A percentile compares a stretch with the other conserved stretches of the same genome.
phyloP scores from a whole-genome alignment of 1,139 yeast genomes.

The Blastobotrys ciferrii region DNA sequence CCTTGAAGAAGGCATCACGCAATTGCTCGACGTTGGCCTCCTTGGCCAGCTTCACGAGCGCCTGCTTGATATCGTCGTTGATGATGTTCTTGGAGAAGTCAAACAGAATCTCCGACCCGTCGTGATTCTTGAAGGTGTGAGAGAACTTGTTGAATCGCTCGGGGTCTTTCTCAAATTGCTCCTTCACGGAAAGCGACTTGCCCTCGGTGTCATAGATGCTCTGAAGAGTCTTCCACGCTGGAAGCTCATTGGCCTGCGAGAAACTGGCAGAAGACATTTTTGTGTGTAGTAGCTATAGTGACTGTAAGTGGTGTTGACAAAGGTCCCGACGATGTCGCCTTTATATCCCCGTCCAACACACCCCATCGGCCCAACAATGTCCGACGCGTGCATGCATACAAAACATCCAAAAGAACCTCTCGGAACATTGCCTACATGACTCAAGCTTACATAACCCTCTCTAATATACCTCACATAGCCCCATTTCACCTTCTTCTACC shows the following conservation, averaged over 20 bases:
- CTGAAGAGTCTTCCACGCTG: conserved; percentile 83
- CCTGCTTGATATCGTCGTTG: conserved; percentile 71
- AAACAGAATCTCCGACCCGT: conserved; percentile 82
- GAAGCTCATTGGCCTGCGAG: conserved; percentile 68
- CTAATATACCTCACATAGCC: no score
- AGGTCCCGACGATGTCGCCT: background rate
- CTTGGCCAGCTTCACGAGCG: conserved; percentile 75
- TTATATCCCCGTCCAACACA: background rate
- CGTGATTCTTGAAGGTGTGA: conserved; percentile 75
- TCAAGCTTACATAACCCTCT: no score
- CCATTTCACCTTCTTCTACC: no score
- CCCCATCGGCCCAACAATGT: background rate
- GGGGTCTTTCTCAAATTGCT: conserved; percentile 72
- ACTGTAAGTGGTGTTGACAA: background rate
- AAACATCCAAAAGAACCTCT: no score
- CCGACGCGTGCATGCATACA: background rate
- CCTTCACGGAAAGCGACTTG: conserved; percentile 66
- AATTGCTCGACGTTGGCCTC: conserved; percentile 85
- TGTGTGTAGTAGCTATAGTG: background rate
- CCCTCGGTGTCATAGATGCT: conserved; percentile 64
- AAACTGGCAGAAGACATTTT: conserved; percentile 41
- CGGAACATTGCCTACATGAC: no score
- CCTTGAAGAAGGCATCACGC: conserved; percentile 88
- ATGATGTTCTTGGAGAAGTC: conserved; percentile 94
- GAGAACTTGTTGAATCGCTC: conserved; percentile 73